phyloP scores from a whole-genome alignment of 75 land plant species.

The Pinus albicaulis region DNA sequence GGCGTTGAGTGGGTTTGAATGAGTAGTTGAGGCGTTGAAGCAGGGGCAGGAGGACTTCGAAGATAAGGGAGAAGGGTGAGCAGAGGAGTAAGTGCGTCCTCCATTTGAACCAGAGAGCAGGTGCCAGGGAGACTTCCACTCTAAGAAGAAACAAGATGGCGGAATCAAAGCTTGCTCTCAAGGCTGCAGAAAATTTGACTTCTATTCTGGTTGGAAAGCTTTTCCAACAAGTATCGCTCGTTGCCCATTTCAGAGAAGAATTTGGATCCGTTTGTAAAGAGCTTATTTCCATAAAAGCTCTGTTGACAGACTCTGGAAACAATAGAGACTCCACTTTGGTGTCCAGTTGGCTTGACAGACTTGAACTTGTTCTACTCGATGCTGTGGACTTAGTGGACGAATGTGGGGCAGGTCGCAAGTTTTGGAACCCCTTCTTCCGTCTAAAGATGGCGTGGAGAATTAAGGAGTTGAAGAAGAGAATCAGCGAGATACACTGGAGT shows the following conservation, averaged over 20 bases:
- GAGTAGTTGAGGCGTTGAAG: no score
- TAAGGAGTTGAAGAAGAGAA: neutral
- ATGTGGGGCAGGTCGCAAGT: no score
- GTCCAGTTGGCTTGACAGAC: neutral
- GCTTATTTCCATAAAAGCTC: neutral
- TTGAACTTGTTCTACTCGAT: neutral
- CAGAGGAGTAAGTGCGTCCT: no score
- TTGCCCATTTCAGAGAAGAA: neutral
- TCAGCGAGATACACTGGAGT: neutral
- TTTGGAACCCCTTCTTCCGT: neutral
- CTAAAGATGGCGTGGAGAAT: neutral
- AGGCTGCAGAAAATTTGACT: neutral
- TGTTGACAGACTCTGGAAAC: neutral
- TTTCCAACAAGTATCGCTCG: neutral
- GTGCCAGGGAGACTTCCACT: no score
- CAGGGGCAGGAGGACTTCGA: no score
- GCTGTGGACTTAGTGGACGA: neutral
- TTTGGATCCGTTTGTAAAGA: neutral
- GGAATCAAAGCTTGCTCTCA: neutral
- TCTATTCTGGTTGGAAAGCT: neutral
- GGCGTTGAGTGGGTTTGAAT: no score
- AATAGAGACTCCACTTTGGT: neutral
- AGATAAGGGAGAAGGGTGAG: no score
- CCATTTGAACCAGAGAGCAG: no score
- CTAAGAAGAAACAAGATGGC: no score